Evolutionary conservation across 176 grass and related monocot genomes (phyloP).

Genomic region (Dactylis glomerata): DNA sequence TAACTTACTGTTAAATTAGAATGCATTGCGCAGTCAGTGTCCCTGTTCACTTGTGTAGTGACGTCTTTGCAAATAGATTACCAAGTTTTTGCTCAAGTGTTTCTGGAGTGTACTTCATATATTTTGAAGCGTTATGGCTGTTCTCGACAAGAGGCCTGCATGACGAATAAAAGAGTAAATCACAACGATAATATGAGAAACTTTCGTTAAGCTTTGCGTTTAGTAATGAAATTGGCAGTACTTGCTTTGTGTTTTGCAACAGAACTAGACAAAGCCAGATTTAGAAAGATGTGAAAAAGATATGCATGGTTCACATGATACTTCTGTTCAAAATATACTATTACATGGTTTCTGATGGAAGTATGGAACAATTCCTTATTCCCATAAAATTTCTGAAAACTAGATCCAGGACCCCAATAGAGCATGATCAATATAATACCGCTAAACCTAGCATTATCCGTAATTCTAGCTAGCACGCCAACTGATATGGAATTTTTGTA

Average conservation of each 20-base stretch:
- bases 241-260: not conserved
- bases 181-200: not conserved
- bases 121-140: constrained; percentile 29
- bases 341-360: not conserved
- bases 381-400: not conserved
- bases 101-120: constrained; percentile 53
- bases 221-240: not conserved
- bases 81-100: constrained; percentile 41
- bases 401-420: not conserved
- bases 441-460: not conserved
- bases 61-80: constrained; percentile 32
- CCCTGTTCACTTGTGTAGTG: not conserved
- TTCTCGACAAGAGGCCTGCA: constrained; percentile 52
- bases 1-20: constrained; percentile 4
- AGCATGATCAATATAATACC: not conserved
- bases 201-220: not conserved
- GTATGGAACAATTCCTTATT: not conserved
- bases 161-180: not conserved
- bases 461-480: not conserved
- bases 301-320: not conserved
- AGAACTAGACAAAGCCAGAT: not conserved
- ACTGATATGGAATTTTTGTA: not conserved
- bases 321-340: not conserved
- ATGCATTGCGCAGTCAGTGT: not conserved
- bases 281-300: not conserved